Conservation (phyloP, 371 early-diverging fungal genomes). For the Chytridium lagenaria region DNA sequence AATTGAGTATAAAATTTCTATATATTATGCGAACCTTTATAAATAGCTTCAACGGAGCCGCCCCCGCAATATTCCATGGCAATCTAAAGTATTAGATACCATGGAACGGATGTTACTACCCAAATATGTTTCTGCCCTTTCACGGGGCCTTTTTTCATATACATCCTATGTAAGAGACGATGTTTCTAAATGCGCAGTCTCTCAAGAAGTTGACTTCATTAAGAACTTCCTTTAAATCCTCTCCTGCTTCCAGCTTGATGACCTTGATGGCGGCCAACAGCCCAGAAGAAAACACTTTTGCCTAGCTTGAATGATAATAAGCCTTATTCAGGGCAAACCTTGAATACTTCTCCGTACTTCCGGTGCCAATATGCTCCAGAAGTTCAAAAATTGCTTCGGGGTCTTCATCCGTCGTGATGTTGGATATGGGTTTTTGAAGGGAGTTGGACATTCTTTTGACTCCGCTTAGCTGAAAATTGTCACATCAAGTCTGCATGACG, state of each 20-base stretch:
- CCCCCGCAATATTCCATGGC: slow-evolving; percentile 66
- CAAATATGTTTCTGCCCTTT: slow-evolving; percentile 59
- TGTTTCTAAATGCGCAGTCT: slow-evolving; percentile 54
- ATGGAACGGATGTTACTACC: no score
- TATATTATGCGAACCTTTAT: no score
- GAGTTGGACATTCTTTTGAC: no score
- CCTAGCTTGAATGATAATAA: no score
- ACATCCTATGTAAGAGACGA: slow-evolving; percentile 62
- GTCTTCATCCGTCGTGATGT: slow-evolving; percentile 50
- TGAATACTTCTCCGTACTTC: slow-evolving; percentile 63
- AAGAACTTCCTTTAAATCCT: slow-evolving; percentile 62
- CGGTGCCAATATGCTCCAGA: slow-evolving; percentile 59
- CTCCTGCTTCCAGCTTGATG: slow-evolving; percentile 61
- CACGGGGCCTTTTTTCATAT: slow-evolving; percentile 55
- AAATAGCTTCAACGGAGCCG: slow-evolving; percentile 58
- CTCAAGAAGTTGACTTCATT: slow-evolving; percentile 65
- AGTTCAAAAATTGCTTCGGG: slow-evolving; percentile 56
- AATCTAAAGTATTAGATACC: no score
- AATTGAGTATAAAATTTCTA: slow-evolving; percentile 58
- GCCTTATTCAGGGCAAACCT: no score
- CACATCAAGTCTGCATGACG: no score
- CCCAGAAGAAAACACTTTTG: slow-evolving; percentile 31
- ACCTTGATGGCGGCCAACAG: slow-evolving; percentile 57
- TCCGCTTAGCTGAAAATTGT: no score
- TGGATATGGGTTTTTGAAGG: no score